Base-by-base conservation (phyloP, 805 yeast species). In the Soucietia sequanensis region DNA sequence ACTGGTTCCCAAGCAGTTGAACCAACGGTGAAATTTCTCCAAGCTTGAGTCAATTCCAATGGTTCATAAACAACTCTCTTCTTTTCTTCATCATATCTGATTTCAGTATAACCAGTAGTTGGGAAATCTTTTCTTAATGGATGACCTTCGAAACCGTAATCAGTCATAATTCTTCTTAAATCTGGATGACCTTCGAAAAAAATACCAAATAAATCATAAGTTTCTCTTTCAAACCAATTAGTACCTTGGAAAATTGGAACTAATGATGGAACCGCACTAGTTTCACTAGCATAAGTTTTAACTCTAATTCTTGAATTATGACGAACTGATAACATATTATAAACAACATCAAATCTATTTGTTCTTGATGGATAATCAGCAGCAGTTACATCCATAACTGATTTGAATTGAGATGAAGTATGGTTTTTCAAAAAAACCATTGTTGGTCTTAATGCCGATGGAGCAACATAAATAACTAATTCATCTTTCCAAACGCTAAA, bases 71-170 rank as follows among this genome's bases (percentile, higher is more conserved):
- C 86, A 37, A 87, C 80, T 59, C 95, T 78, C 72, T 86, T 80
- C 75, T 87, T 87, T 63, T 87, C 95, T 59, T 86, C 88, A 62
- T 87, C 95, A 65, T 85, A 87, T 57, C 90, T 77, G 26, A 86
- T 87, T 68, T 87, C 95, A 31, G 93, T 85, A 67, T 85, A 87
- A 37, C 95, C 95, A 26, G 93, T 84, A 27, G 91, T 81, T 49
- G 95, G 95, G 83, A 87, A 87, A 63, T 87, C 95, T 62, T 87
- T 87, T 64, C 95, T 78, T 57, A 86, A 73, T 10, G 95, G 95
- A 58, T 86, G 93, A 35, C 95, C 95, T 64, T 85, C 95, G 51
- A 87, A 86, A 15, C 95, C 95, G 61, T 86, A 86, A 64, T 86
- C 95, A 37, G 95, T 86, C 80, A 86, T 76, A 60, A 86, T 85